These are phyloP conservation scores for Colletotrichum acutatum DNA, from an alignment of 2,329 filamentous ascomycete species.

Conservation along the genomic window DNA sequence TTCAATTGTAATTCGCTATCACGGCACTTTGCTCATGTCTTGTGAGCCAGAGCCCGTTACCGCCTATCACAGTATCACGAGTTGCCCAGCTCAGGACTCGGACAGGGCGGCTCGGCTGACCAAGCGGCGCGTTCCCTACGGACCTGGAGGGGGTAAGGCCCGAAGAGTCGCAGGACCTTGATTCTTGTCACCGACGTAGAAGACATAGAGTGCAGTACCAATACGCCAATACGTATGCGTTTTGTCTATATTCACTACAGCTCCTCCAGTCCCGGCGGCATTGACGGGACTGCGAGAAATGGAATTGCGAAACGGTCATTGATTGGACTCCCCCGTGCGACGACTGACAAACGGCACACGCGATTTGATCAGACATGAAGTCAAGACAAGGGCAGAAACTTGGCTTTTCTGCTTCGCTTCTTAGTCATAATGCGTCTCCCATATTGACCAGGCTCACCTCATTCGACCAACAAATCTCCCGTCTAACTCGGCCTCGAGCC, in stretches of 20 bases:
- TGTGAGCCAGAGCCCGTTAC: too few relatives aligned
- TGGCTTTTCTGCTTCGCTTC: constrained; percentile 1
- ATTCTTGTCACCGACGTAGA: not conserved
- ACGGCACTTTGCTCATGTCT: not conserved
- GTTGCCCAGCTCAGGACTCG: not conserved
- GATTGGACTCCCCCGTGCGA: not conserved
- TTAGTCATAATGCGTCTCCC: not conserved
- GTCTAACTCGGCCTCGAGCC: not conserved
- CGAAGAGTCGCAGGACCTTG: not conserved
- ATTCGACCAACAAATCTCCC: not conserved
- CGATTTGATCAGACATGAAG: constrained; percentile 17
- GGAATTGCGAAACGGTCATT: constrained; percentile 9
- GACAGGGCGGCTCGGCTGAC: not conserved
- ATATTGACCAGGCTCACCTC: not conserved
- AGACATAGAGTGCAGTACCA: not conserved
- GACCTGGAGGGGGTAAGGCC: not conserved
- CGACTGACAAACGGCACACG: not conserved
- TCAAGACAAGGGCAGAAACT: constrained; percentile 21
- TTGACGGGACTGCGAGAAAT: not conserved
- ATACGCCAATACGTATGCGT: not conserved
- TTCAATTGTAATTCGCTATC: not conserved
- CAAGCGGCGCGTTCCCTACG: not conserved
- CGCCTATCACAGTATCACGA: not conserved
- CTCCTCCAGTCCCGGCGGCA: not conserved
- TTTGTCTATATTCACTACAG: not conserved